phyloP scores from a whole-genome alignment of 2,329 filamentous ascomycete species.

The Westerdykella sp. region DNA sequence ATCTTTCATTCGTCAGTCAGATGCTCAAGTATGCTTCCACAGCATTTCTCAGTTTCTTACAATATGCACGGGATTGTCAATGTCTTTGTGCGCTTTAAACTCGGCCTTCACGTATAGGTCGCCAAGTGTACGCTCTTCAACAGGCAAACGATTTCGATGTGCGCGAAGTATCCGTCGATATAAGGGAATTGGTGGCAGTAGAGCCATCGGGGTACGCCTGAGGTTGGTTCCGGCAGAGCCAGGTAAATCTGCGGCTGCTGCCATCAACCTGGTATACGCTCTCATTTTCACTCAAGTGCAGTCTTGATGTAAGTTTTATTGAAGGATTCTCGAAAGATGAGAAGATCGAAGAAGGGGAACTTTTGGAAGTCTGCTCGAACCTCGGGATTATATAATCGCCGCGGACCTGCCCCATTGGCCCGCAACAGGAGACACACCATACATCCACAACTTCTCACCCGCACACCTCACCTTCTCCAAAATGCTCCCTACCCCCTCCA shows the following conservation, averaged over 20 bases:
- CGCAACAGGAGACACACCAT: not conserved
- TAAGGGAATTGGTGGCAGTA: constrained; percentile 80
- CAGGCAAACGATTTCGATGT: constrained; percentile 71
- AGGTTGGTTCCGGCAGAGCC: constrained; percentile 18
- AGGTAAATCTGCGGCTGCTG: constrained; percentile 27
- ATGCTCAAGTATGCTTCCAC: not conserved
- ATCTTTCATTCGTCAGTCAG: constrained; percentile 53
- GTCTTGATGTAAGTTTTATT: not conserved
- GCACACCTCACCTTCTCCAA: constrained; percentile 9
- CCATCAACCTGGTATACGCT: constrained; percentile 23
- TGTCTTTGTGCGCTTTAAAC: constrained; percentile 73
- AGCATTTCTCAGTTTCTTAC: constrained; percentile 48
- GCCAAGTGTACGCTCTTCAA: constrained; percentile 71
- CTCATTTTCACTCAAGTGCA: constrained; percentile 21
- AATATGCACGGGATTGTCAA: constrained; percentile 89
- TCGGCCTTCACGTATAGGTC: constrained; percentile 92
- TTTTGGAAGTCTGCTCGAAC: not conserved
- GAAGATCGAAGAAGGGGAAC: not conserved
- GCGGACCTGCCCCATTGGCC: not conserved
- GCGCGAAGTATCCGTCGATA: constrained; percentile 83
- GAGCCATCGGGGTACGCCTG: constrained; percentile 51
- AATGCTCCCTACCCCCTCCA: constrained; percentile 93
- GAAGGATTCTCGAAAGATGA: not conserved
- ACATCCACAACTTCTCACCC: constrained; percentile 10
- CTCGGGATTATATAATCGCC: not conserved